phyloP scores from a whole-genome alignment of 495 filamentous ascomycete genomes.

The Mytilinidion resinicola region DNA sequence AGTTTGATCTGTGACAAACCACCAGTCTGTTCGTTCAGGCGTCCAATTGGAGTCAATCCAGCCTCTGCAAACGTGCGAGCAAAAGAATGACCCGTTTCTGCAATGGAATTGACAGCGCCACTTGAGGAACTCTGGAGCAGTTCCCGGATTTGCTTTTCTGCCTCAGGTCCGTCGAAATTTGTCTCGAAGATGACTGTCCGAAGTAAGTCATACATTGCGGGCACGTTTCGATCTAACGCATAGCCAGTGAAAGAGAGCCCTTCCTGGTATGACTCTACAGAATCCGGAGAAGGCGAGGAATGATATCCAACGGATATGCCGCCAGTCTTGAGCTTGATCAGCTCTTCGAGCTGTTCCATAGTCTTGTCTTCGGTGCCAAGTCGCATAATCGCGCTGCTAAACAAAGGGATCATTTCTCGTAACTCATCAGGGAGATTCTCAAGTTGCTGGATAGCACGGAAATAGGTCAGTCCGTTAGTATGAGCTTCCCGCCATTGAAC shows the following conservation, averaged over 20 bases:
- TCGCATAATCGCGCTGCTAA: constrained; percentile 87
- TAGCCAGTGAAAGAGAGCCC: constrained; percentile 76
- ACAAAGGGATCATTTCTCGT: constrained; percentile 77
- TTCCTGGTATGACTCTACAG: constrained; percentile 64
- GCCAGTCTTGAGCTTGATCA: constrained; percentile 95
- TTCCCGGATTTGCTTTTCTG: constrained; percentile 74
- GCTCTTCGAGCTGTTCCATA: constrained; percentile 92
- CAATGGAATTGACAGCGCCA: constrained; percentile 86
- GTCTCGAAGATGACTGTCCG: constrained; percentile 76
- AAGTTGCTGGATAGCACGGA: constrained; percentile 77
- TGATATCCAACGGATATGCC: constrained; percentile 76
- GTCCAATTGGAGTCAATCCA: constrained; percentile 61
- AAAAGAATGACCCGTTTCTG: constrained; percentile 77
- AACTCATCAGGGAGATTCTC: constrained; percentile 78
- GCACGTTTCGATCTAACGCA: constrained; percentile 81
- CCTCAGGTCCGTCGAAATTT: constrained; percentile 75
- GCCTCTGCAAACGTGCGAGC: constrained; percentile 79
- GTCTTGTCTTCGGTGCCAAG: constrained; percentile 78
- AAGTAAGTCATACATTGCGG: constrained; percentile 82
- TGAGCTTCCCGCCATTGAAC: constrained; percentile 88
- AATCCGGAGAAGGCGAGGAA: constrained; percentile 64
- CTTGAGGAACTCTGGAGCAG: constrained; percentile 77
- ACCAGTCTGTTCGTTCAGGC: constrained; percentile 69
- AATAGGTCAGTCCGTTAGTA: constrained; percentile 94
- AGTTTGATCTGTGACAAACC: constrained; percentile 85